Base-by-base conservation (phyloP, 2,329 filamentous ascomycete species). In the Fusarium siculi region DNA sequence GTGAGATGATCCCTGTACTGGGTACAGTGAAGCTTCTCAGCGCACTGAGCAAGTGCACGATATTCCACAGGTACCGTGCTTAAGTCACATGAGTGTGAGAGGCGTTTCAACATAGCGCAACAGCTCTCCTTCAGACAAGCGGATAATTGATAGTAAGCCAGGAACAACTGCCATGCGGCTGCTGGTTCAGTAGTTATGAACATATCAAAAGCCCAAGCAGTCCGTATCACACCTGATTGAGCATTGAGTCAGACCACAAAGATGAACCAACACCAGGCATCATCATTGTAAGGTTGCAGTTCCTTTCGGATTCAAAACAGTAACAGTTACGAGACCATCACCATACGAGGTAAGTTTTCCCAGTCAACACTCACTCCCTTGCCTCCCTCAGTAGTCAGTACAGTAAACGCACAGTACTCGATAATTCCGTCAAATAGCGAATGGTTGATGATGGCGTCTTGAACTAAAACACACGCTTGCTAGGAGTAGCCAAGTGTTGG, bases 401-500 rank as follows among this genome's bases (percentile, higher is more conserved):
- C 47, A 68, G 72, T 49, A 46, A 49, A 53, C 36, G 63, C 63
- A 70, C 64, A 66, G 65, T 68, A 40, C 60, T 39, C 60, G 47
- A 53, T 43, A 64, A 56, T 54, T 32, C 58, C 63, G 64, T 52
- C 23, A 46, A 44, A 60, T 53, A 61, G 50, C 36, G 49, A 47
- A 65, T 62, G 60, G 36, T 55, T 43, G 53, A 15, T 70, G 50
- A 70, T 57, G 54, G 71, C 66, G 67, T 56, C 63, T 76, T 73
- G 72, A 61, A 70, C 70, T 73, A 71, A 73, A 75, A 52, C 59
- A 55, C 53, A 55, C 53, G 37, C 58, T 66, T 63, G 52, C 58
- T 67, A 66, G 65, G 66, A 59, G 56, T 53, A 42, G 68, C 66
- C 63, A 73, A 60, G 64, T 74, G 59, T 53, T 73, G 54, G 75